phyloP scores from a whole-genome alignment of 164 flowering plant species.

The Vitis vinifera region ASM3070453v1 NC_081818.1:3112001-3112500 shows the following conservation, averaged over 20 bases:
- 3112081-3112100: conserved; percentile 32
- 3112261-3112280: conserved; percentile 39
- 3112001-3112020: conserved; percentile 75
- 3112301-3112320: conserved; percentile 72
- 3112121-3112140: no score
- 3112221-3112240: not conserved
- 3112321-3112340: conserved; percentile 47
- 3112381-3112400: conserved; percentile 65
- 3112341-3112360: conserved; percentile 53
- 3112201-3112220: no score
- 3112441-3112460: conserved; percentile 5
- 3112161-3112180: no score
- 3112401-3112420: conserved; percentile 60
- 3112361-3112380: conserved; percentile 59
- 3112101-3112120: no score
- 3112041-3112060: conserved; percentile 67
- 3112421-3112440: conserved; percentile 31
- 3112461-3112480: not conserved
- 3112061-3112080: conserved; percentile 85
- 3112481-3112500: conserved; percentile 51
- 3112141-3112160: no score
- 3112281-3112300: conserved; percentile 79
- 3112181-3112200: not conserved
- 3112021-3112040: conserved; percentile 84
- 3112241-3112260: not conserved